Evolutionary conservation across 805 yeast species (phyloP).

Genomic region (Nakazawaea wickerhamii): DNA sequence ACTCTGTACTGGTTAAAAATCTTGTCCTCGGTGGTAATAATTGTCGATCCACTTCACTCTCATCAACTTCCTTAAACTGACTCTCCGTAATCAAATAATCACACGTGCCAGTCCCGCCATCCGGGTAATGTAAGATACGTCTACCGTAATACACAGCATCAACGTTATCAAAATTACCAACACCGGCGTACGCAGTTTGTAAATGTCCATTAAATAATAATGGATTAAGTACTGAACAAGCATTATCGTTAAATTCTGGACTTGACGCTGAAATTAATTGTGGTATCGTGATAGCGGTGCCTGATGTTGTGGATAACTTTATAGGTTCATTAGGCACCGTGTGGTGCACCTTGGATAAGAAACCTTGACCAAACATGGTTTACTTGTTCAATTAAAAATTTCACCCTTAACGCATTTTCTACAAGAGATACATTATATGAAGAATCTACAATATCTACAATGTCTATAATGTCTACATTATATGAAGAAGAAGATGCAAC

Average conservation of each 20-base stretch:
- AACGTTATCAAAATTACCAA: slow-evolving; percentile 42
- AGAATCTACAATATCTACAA: too few species aligned
- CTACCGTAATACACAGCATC: slow-evolving; percentile 72
- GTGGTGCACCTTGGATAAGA: slow-evolving; percentile 10
- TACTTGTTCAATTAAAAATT: too few species aligned
- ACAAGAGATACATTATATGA: too few species aligned
- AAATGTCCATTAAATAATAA: slow-evolving; percentile 63
- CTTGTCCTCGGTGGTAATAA: slow-evolving; percentile 49
- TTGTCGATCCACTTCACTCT: slow-evolving; percentile 20
- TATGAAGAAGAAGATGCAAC: background rate
- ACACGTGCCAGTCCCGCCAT: slow-evolving; percentile 68
- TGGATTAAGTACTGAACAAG: slow-evolving; percentile 57
- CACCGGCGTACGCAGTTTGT: slow-evolving; percentile 69
- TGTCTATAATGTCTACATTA: too few species aligned
- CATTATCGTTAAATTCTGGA: slow-evolving; percentile 41
- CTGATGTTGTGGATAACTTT: slow-evolving; percentile 14
- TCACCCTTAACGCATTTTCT: too few species aligned
- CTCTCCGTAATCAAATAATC: slow-evolving; percentile 58
- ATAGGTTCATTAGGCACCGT: slow-evolving; percentile 14
- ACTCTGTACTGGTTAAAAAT: slow-evolving; percentile 43
- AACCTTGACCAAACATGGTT: slow-evolving; percentile 14
- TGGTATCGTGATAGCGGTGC: slow-evolving; percentile 14
- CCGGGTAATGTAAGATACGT: slow-evolving; percentile 49
- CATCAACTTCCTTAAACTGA: slow-evolving; percentile 18
- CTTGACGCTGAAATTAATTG: slow-evolving; percentile 22